Evolutionary conservation across 352 stramenopile species (phyloP).

Genomic region (Pythium phragmiticola): DNA sequence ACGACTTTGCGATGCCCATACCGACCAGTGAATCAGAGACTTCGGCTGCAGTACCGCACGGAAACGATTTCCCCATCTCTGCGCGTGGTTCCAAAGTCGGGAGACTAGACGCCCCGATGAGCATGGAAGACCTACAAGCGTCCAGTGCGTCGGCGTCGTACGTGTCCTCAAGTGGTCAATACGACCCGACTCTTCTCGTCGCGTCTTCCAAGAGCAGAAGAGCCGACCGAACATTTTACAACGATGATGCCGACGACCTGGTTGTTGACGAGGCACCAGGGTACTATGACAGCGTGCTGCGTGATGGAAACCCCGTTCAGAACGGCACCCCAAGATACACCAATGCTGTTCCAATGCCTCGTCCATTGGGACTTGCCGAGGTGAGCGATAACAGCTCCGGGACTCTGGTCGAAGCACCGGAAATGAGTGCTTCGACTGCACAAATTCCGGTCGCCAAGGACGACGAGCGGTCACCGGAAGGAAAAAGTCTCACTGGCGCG

Average conservation of each 20-base stretch:
- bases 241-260: slow-evolving; percentile 35
- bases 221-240: slow-evolving; percentile 27
- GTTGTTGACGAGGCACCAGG: slow-evolving; percentile 61
- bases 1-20: slow-evolving; percentile 17
- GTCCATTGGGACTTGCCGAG: slow-evolving; percentile 11
- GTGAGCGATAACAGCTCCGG: slow-evolving; percentile 33
- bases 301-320: background rate
- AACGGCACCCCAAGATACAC: slow-evolving; percentile 2
- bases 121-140: slow-evolving; percentile 12
- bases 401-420: slow-evolving; percentile 41
- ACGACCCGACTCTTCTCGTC: slow-evolving; percentile 3
- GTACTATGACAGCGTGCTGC: slow-evolving; percentile 44
- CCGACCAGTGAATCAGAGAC: slow-evolving; percentile 5
- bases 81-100: background rate
- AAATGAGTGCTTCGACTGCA: background rate
- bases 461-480: slow-evolving; percentile 14
- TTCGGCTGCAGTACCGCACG: background rate
- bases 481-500: slow-evolving; percentile 40
- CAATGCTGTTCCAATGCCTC: slow-evolving; percentile 8
- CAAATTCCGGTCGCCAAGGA: background rate
- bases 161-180: background rate
- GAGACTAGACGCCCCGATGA: slow-evolving; percentile 12
- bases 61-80: background rate
- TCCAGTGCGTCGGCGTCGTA: slow-evolving; percentile 23
- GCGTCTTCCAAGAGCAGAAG: slow-evolving; percentile 4